Conservation (phyloP, 1,284 basidiomycete genomes). For the Trichosporon sp. region DNA sequence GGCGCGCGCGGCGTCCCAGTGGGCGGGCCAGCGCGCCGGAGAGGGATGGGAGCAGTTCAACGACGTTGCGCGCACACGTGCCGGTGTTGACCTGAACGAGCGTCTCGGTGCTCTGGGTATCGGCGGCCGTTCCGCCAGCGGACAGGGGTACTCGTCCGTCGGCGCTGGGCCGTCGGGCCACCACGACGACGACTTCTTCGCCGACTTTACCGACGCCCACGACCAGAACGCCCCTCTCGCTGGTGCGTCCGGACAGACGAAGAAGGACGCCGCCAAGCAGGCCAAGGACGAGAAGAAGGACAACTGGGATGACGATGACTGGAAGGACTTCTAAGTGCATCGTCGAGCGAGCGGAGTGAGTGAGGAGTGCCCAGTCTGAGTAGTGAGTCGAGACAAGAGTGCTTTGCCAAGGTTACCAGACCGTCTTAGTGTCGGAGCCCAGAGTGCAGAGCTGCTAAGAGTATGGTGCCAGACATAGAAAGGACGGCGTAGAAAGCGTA, state of each 20-base stretch:
- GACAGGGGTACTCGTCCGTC: constrained; percentile 29
- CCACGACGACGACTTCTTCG: constrained; percentile 49
- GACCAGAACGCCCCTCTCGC: constrained; percentile 12
- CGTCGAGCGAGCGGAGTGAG: no score
- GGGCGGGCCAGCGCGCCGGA: constrained; percentile 45
- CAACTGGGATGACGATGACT: constrained; percentile 48
- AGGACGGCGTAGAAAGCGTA: not conserved
- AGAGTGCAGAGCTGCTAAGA: no score
- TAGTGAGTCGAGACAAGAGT: not conserved
- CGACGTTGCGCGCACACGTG: constrained; percentile 49
- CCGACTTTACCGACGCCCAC: constrained; percentile 26
- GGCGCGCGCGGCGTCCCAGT: constrained; percentile 44
- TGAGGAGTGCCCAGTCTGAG: not conserved
- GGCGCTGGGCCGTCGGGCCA: constrained; percentile 24
- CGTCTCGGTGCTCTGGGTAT: constrained; percentile 51
- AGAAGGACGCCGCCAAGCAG: constrained; percentile 17
- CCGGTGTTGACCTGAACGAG: constrained; percentile 55
- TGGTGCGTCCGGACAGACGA: not conserved
- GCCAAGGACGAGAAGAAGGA: constrained; percentile 35
- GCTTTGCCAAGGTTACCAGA: no score
- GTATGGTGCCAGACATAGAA: no score
- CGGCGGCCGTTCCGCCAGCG: constrained; percentile 25
- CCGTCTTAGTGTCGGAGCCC: no score
- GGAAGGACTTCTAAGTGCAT: constrained; percentile 47
- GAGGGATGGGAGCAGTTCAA: constrained; percentile 54